A percentile compares a stretch with the other conserved stretches of the same genome.
phyloP scores from a whole-genome alignment of 805 yeast genomes.

The Ogataea ramenticola region DNA sequence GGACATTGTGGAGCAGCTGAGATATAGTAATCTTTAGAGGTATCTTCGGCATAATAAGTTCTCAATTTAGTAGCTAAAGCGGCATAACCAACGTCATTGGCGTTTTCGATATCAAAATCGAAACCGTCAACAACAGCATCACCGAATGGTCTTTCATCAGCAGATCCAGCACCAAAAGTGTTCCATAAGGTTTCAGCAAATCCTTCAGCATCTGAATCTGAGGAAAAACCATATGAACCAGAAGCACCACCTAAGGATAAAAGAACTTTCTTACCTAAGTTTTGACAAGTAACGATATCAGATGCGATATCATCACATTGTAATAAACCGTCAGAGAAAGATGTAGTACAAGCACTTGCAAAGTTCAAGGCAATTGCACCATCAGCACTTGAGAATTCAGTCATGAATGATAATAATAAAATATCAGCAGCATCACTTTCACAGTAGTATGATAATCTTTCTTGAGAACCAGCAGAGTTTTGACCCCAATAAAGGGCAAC shows the following conservation, averaged over 20 bases:
- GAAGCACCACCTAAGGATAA: slow-evolving; percentile 74
- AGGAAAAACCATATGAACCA: slow-evolving; percentile 47
- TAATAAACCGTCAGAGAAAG: slow-evolving; percentile 35
- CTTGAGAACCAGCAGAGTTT: slow-evolving; percentile 57
- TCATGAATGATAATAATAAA: slow-evolving; percentile 62
- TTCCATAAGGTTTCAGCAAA: slow-evolving; percentile 58
- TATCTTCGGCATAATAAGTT: slow-evolving; percentile 26
- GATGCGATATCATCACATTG: slow-evolving; percentile 38
- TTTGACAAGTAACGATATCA: slow-evolving; percentile 73
- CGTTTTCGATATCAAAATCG: slow-evolving; percentile 65
- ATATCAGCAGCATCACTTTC: slow-evolving; percentile 62
- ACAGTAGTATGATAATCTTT: slow-evolving; percentile 52
- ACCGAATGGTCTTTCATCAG: slow-evolving; percentile 52
- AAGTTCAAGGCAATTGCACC: slow-evolving; percentile 44
- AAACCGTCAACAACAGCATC: slow-evolving; percentile 78
- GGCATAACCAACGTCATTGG: slow-evolving; percentile 55
- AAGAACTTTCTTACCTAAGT: slow-evolving; percentile 67
- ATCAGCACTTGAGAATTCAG: slow-evolving; percentile 43
- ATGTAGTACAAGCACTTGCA: slow-evolving; percentile 40
- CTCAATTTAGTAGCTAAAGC: slow-evolving; percentile 48
- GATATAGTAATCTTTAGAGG: slow-evolving; percentile 56
- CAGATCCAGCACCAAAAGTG: slow-evolving; percentile 54
- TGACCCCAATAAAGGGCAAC: slow-evolving; percentile 91
- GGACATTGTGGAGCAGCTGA: slow-evolving; percentile 94
- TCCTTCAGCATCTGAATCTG: slow-evolving; percentile 46